These are phyloP conservation scores for Physaria fendleri DNA, from an alignment of 345 rosid genomes.

Conservation along the genomic window DNA sequence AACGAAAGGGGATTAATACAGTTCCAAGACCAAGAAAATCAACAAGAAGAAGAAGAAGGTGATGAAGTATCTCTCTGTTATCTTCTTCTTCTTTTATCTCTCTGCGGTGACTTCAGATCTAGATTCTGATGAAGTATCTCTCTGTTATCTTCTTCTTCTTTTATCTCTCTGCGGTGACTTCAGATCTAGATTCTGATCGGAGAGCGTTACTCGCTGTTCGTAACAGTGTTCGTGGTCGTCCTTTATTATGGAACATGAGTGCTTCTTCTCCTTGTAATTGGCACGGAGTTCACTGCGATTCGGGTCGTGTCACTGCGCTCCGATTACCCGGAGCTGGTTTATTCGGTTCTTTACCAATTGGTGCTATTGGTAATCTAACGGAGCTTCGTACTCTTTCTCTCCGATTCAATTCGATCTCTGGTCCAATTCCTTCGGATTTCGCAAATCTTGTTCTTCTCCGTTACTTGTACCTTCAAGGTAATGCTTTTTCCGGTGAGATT, in stretches of 20 bases:
- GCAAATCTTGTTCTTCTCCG: constrained; percentile 46
- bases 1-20: no score
- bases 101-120: constrained; percentile 50
- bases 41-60: not conserved
- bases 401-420: constrained; percentile 71
- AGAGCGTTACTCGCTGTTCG: constrained; percentile 58
- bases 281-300: constrained; percentile 58
- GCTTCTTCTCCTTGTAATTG: constrained; percentile 56
- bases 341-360: constrained; percentile 50
- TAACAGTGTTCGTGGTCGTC: constrained; percentile 54
- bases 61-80: constrained; percentile 27
- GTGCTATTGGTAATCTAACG: constrained; percentile 57
- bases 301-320: constrained; percentile 44
- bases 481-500: constrained; percentile 64
- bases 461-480: constrained; percentile 64
- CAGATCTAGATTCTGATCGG: constrained; percentile 78
- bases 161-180: constrained; percentile 15
- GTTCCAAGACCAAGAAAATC: not conserved
- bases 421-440: constrained; percentile 63
- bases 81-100: constrained; percentile 2
- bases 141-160: constrained; percentile 3
- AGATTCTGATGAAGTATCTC: constrained; percentile 46
- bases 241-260: constrained; percentile 54
- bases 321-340: constrained; percentile 76
- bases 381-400: constrained; percentile 64